These are phyloP conservation scores for Rusavskia elegans DNA, from an alignment of 495 filamentous ascomycete genomes.

Conservation along the genomic window DNA sequence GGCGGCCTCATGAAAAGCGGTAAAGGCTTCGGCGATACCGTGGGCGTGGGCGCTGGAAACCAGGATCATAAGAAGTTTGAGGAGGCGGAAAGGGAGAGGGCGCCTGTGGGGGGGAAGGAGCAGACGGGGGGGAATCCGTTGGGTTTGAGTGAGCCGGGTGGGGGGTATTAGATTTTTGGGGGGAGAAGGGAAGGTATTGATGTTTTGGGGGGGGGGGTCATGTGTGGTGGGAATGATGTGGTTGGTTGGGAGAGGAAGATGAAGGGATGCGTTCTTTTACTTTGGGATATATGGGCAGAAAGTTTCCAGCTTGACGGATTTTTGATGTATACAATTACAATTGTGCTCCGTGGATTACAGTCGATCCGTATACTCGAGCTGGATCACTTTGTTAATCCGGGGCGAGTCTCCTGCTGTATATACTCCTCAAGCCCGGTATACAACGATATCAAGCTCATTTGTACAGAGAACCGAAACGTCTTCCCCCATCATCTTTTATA, in stretches of 20 bases:
- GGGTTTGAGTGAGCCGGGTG: constrained; percentile 20
- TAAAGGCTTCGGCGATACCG: neutral
- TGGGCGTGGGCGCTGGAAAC: constrained; percentile 2
- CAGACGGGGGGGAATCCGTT: constrained; percentile 14
- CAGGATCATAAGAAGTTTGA: constrained; percentile 4
- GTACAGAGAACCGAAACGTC: too few species aligned
- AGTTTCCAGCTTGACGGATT: too few species aligned
- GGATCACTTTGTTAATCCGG: too few species aligned
- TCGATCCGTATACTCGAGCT: too few species aligned
- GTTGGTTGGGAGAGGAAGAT: too few species aligned
- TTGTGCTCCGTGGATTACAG: neutral
- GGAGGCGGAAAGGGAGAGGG: constrained; percentile 4
- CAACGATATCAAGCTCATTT: too few species aligned
- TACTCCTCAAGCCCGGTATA: too few species aligned
- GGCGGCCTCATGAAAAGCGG: constrained; percentile 11
- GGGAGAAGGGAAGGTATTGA: constrained; percentile 8
- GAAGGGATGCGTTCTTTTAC: too few species aligned
- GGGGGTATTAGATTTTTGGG: neutral
- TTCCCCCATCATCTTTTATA: too few species aligned
- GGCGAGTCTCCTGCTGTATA: too few species aligned
- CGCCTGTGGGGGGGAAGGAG: constrained; percentile 11
- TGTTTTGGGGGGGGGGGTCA: neutral
- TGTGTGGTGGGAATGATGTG: too few species aligned
- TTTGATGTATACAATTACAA: neutral
- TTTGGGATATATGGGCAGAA: too few species aligned